phyloP scores from a whole-genome alignment of 495 filamentous ascomycete species.

The Neurospora hispaniola region DNA sequence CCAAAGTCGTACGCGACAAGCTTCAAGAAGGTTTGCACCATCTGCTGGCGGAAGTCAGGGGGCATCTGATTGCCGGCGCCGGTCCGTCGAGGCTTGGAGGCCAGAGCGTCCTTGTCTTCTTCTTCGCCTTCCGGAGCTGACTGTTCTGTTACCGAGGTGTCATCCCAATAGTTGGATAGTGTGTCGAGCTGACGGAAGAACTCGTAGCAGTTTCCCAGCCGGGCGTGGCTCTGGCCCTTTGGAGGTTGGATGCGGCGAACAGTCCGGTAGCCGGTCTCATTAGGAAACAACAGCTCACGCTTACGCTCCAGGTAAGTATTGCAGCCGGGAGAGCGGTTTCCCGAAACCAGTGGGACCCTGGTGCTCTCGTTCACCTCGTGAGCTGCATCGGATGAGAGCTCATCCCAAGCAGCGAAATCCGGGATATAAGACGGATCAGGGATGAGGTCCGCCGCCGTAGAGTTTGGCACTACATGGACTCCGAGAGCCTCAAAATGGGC shows the following conservation, averaged over 20 bases:
- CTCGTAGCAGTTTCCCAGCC: constrained; percentile 47
- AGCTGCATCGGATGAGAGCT: constrained; percentile 32
- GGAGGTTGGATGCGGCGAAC: constrained; percentile 39
- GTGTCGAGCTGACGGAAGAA: constrained; percentile 46
- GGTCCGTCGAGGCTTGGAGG: constrained; percentile 32
- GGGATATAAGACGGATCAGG: constrained; percentile 39
- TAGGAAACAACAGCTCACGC: constrained; percentile 38
- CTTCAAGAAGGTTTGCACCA: constrained; percentile 64
- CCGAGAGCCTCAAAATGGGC: constrained; percentile 41
- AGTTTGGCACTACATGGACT: constrained; percentile 35
- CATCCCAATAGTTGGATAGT: constrained; percentile 42
- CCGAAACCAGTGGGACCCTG: constrained; percentile 31
- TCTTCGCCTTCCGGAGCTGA: constrained; percentile 3
- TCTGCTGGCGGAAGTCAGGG: constrained; percentile 57
- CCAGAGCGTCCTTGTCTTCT: constrained; percentile 10
- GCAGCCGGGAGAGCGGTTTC: constrained; percentile 38
- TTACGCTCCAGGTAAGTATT: constrained; percentile 41
- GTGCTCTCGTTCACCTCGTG: constrained; percentile 32
- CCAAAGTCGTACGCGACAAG: constrained; percentile 70
- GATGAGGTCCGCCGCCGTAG: constrained; percentile 31
- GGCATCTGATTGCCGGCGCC: constrained; percentile 64
- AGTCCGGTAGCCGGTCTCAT: constrained; percentile 41
- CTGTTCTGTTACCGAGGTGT: constrained; percentile 31
- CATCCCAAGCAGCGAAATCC: constrained; percentile 35
- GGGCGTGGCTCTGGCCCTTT: constrained; percentile 33